Conservation (phyloP, 2,329 filamentous ascomycete genomes). For the Botrytis elliptica region DNA sequence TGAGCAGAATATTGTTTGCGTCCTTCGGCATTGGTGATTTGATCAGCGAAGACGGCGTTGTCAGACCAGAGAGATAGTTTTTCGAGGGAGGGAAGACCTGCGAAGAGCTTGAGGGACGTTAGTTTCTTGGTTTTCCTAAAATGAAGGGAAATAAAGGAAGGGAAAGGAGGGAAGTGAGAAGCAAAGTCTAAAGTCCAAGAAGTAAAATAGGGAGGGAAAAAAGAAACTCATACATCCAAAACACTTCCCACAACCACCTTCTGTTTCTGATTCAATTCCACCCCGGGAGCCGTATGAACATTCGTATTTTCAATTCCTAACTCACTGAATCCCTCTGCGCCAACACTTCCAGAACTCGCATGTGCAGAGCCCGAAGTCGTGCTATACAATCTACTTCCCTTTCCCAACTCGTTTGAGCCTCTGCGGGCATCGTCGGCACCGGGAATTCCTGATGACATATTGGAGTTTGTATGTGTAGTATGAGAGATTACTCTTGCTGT, state of each 20-base stretch:
- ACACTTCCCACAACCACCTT: slow-evolving; percentile 56
- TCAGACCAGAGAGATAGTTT: slow-evolving; percentile 61
- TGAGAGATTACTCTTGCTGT: not conserved
- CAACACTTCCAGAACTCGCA: not conserved
- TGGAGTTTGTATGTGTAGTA: not conserved
- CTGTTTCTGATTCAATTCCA: slow-evolving; percentile 50
- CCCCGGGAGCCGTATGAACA: slow-evolving; percentile 51
- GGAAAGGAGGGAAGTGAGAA: not conserved
- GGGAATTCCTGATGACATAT: not conserved
- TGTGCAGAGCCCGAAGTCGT: not conserved
- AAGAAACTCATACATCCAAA: slow-evolving; percentile 48
- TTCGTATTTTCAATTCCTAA: slow-evolving; percentile 52
- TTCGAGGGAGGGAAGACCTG: slow-evolving; percentile 55
- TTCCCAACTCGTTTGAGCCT: not conserved
- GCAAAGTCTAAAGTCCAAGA: too few species aligned
- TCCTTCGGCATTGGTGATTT: slow-evolving; percentile 56
- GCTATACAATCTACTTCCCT: not conserved
- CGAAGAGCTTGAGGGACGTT: slow-evolving; percentile 50
- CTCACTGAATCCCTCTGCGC: slow-evolving; percentile 1
- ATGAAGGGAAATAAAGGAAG: too few species aligned
- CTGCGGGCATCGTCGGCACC: not conserved
- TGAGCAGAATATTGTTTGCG: slow-evolving; percentile 50
- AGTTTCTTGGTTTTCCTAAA: not conserved
- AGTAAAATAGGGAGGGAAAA: not conserved
- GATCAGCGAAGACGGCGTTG: slow-evolving; percentile 57